Conservation (phyloP, 306 rosid genomes). For the Lathyrus oleraceus region DNA sequence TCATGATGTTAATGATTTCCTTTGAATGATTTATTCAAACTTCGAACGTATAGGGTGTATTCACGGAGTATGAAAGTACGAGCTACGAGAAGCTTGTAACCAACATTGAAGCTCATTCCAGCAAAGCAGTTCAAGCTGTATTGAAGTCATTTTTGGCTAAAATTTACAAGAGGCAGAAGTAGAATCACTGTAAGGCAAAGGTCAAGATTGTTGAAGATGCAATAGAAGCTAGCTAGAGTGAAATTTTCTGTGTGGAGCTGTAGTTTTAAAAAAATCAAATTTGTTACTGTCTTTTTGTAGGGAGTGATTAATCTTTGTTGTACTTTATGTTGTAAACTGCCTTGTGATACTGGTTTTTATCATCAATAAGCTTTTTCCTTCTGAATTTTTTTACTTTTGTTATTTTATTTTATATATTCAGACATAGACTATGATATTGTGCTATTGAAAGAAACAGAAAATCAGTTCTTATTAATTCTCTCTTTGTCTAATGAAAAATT, state of each 20-base stretch:
- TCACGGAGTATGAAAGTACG: constrained; percentile 66
- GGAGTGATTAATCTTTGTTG: constrained; percentile 18
- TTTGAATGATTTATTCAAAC: constrained; percentile 20
- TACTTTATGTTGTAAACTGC: constrained; percentile 33
- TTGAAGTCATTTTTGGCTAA: constrained; percentile 86
- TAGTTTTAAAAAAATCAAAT: neutral
- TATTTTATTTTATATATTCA: neutral
- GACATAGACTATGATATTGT: neutral
- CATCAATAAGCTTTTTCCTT: constrained; percentile 2
- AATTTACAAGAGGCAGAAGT: constrained; percentile 90
- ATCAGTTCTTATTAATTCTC: too few species aligned
- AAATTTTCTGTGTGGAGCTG: constrained; percentile 15
- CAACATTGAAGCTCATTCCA: constrained; percentile 80
- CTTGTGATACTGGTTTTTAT: constrained; percentile 17
- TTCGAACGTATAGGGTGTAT: constrained; percentile 53
- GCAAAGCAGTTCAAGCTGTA: constrained; percentile 75
- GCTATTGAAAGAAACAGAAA: neutral
- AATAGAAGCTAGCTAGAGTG: constrained; percentile 24
- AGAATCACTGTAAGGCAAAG: constrained; percentile 23
- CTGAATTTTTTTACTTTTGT: neutral
- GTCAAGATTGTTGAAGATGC: constrained; percentile 28
- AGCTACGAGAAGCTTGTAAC: constrained; percentile 64
- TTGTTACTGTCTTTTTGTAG: constrained; percentile 20
- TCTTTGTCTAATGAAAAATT: too few species aligned
- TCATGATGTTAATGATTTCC: constrained; percentile 9